These are phyloP conservation scores for Marasmius tenuissimus DNA, from an alignment of 1,284 basidiomycete species.

Conservation along the genomic window DNA sequence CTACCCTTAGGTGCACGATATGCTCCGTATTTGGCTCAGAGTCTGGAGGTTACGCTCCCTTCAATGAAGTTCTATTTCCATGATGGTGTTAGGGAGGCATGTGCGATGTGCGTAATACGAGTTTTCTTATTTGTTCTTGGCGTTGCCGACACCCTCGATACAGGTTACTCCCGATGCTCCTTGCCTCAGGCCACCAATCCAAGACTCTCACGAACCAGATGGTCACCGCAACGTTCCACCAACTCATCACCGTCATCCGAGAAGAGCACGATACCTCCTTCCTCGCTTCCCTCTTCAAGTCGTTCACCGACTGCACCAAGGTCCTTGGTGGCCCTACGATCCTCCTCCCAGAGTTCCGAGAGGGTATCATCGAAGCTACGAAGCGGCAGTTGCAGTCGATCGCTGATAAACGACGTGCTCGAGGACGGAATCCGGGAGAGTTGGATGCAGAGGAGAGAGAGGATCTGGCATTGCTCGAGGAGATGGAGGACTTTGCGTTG, in stretches of 20 bases:
- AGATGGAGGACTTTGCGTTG: conserved; percentile 72
- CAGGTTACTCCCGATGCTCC: conserved; percentile 75
- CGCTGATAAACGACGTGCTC: conserved; percentile 62
- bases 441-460: conserved; percentile 58
- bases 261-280: conserved; percentile 73
- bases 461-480: conserved; percentile 68
- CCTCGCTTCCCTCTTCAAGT: conserved; percentile 76
- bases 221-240: conserved; percentile 67
- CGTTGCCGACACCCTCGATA: background rate
- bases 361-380: conserved; percentile 61
- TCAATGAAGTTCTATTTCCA: conserved; percentile 76
- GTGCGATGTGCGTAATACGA: conserved; percentile 55
- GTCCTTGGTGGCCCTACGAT: conserved; percentile 57
- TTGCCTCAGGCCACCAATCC: conserved; percentile 70
- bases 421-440: conserved; percentile 28
- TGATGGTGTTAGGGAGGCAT: conserved; percentile 80
- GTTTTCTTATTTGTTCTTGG: background rate
- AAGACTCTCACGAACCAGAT: conserved; percentile 68
- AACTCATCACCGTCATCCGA: conserved; percentile 65
- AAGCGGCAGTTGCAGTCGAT: conserved; percentile 66
- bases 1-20: conserved; percentile 41
- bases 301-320: conserved; percentile 65
- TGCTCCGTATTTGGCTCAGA: conserved; percentile 70
- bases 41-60: conserved; percentile 71
- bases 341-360: conserved; percentile 52